Base-by-base conservation (phyloP, 2,329 filamentous ascomycete species). In the Arthrinium puccinioides region DNA sequence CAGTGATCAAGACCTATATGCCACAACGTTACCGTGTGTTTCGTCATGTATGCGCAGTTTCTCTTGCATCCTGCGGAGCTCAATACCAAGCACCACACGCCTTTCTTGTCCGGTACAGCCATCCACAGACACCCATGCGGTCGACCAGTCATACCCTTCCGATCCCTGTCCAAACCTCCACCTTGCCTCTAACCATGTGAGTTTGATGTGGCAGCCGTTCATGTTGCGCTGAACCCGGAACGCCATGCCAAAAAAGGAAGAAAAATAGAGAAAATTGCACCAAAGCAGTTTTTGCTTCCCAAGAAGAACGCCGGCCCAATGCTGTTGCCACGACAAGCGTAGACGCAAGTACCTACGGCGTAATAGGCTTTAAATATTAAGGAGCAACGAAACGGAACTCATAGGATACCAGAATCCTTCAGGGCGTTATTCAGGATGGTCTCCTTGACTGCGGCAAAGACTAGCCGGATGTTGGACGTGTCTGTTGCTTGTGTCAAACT, bases 401-500 rank as follows among this genome's bases (percentile, higher is more conserved):
- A 88, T 52, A 98, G 78, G 61, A 98, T 97, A 50, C 92, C 92
- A 16, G 92, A 97, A 62, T 98, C 92, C 67, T 94, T 96, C 50
- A 98, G 76, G 32, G 92, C 92, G 60, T 98, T 98, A 63, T 97
- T 94, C 50, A 98, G 69, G 55, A 98, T 98, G 23, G 92, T 98
- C 66, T 98, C 92, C 62, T 98, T 98, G 43, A 98, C 92, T 8
- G 92, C 92, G 23, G 90, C 92, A 63, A 98, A 98, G 32, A 98
- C 92, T 25, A 98, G 76, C 47, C 92, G 86, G 54, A 98, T 96
- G 57, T 98, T 98, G 36, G 89, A 96, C 4, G 92, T 98, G 61
- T 98, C 92, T 46, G 92, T 98, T 31, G 92, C 92, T 83, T 98
- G 92, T 23, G 92, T 98, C 44, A 98, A 76, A 63, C 90, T 97